phyloP scores from a whole-genome alignment of 768 basidiomycete genomes.

The Chalciporus pseudorubinellus region DNA sequence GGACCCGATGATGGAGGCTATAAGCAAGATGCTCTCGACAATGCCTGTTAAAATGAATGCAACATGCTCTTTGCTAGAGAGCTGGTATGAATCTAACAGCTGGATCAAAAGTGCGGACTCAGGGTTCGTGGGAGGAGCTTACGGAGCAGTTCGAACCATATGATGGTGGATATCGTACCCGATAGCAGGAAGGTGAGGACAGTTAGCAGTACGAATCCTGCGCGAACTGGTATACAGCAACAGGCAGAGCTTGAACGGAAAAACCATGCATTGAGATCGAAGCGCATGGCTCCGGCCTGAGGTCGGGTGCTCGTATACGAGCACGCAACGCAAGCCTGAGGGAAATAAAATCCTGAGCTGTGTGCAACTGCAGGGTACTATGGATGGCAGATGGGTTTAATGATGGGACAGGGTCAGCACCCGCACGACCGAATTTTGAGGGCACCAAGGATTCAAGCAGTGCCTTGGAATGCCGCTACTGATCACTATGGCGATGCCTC shows the following conservation, averaged over 20 bases:
- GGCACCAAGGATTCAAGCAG: too few species aligned
- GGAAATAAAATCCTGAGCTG: too few species aligned
- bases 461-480: not conserved
- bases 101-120: not conserved
- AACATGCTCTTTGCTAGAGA: conserved; percentile 30
- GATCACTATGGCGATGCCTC: conserved; percentile 14
- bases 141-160: conserved; percentile 67
- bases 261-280: conserved; percentile 44
- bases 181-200: conserved; percentile 52
- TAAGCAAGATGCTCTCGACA: conserved; percentile 52
- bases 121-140: conserved; percentile 22
- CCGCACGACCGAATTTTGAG: too few species aligned
- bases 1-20: conserved; percentile 57
- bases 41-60: conserved; percentile 51
- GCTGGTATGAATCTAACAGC: conserved; percentile 33
- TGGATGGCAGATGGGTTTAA: too few species aligned
- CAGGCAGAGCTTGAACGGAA: conserved; percentile 56
- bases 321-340: too few species aligned
- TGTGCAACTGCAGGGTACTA: too few species aligned
- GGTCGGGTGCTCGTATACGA: too few species aligned
- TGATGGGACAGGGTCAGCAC: too few species aligned
- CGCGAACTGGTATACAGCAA: conserved; percentile 60
- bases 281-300: conserved; percentile 34
- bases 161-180: conserved; percentile 48
- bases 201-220: conserved; percentile 58